Evolutionary conservation across 1,139 yeast genomes (phyloP).

Genomic region (Zygosaccharomyces sapae): DNA sequence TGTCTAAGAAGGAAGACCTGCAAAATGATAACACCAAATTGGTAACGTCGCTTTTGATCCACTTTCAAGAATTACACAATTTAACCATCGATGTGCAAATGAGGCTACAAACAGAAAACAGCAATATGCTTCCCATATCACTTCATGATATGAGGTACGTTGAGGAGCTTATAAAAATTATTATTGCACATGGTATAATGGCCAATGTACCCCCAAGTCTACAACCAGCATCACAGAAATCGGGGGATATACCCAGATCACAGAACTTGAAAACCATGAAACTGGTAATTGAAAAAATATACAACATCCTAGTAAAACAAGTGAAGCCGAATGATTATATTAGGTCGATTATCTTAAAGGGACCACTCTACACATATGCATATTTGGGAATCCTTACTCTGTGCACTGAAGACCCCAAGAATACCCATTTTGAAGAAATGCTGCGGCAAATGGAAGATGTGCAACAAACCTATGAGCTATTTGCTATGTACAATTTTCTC

Average conservation of each 20-base stretch:
- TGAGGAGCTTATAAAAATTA: conserved; percentile 56
- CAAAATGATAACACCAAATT: conserved; percentile 21
- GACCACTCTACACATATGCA: conserved; percentile 72
- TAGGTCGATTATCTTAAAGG: conserved; percentile 52
- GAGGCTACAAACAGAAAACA: conserved; percentile 10
- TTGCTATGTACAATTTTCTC: conserved; percentile 52
- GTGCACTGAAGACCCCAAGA: conserved; percentile 19
- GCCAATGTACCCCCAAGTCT: conserved; percentile 54
- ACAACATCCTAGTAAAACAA: conserved; percentile 11
- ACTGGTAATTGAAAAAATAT: conserved; percentile 15
- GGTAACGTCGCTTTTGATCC: conserved; percentile 25
- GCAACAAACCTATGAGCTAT: conserved; percentile 60
- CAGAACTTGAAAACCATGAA: conserved; percentile 15
- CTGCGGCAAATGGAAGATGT: conserved; percentile 37
- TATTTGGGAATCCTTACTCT: conserved; percentile 55
- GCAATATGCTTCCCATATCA: conserved; percentile 60
- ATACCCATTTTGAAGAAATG: conserved; percentile 5
- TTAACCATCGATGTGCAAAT: conserved; percentile 13
- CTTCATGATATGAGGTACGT: conserved; percentile 78
- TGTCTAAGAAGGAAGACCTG: conserved; percentile 12
- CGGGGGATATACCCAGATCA: conserved; percentile 7
- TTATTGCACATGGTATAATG: conserved; percentile 69
- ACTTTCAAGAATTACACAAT: conserved; percentile 16
- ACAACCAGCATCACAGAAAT: conserved; percentile 42
- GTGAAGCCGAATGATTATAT: conserved; percentile 35